These are phyloP conservation scores for Boletellus emodensis DNA, from an alignment of 768 basidiomycete species.

Conservation along the genomic window DNA sequence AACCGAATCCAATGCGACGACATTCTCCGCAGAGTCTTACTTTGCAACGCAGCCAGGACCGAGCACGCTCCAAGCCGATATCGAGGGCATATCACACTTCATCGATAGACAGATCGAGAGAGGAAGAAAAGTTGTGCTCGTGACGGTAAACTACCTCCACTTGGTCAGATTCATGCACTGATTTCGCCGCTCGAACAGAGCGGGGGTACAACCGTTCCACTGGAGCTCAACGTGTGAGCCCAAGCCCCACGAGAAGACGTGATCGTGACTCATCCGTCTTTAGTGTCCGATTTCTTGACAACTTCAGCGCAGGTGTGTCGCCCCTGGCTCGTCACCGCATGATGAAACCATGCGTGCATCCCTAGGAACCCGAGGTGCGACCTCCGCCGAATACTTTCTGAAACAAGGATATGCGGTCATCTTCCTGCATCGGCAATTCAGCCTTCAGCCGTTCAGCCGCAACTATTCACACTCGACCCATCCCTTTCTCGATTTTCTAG, in stretches of 20 bases:
- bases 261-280: constrained; percentile 18
- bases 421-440: constrained; percentile 98
- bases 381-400: constrained; percentile 97
- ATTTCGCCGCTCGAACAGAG: constrained; percentile 52
- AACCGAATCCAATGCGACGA: constrained; percentile 11
- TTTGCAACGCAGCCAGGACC: constrained; percentile 87
- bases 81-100: constrained; percentile 63
- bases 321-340: background rate
- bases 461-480: constrained; percentile 99
- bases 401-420: constrained; percentile 94
- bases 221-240: constrained; percentile 98
- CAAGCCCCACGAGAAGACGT: constrained; percentile 1
- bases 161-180: constrained; percentile 2
- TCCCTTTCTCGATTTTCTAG: constrained; percentile 93
- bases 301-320: constrained; percentile 89
- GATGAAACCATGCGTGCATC: constrained; percentile 1
- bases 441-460: constrained; percentile 93
- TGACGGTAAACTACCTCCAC: constrained; percentile 65
- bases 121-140: constrained; percentile 80
- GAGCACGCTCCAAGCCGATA: constrained; percentile 61
- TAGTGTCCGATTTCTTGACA: constrained; percentile 96
- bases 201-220: constrained; percentile 95
- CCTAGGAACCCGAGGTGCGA: constrained; percentile 89
- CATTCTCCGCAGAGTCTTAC: constrained; percentile 85
- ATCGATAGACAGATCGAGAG: constrained; percentile 59